Conservation (phyloP, 2,329 filamentous ascomycete species). For the Hirsutella rhossiliensis region DNA sequence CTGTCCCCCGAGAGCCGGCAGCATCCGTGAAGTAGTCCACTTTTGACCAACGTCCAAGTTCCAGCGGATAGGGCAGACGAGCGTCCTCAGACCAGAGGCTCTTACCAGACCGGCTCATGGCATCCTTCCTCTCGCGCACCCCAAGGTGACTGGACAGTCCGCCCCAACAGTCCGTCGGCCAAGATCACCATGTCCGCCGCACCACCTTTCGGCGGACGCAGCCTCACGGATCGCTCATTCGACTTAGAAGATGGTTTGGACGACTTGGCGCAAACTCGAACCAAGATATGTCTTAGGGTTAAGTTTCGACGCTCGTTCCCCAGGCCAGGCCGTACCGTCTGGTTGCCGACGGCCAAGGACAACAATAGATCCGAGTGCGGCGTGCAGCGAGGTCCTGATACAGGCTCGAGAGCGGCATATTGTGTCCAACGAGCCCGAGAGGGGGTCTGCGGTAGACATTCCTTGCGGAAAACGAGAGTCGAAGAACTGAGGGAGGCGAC, state of each 20-base stretch:
- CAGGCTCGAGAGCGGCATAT: conserved; percentile 52
- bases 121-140: conserved; percentile 45
- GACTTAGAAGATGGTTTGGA: conserved; percentile 55
- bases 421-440: conserved; percentile 22
- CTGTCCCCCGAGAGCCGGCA: conserved; percentile 8
- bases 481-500: conserved; percentile 71
- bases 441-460: conserved; percentile 43
- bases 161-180: conserved; percentile 33
- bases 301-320: conserved; percentile 75
- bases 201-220: conserved; percentile 39
- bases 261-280: conserved; percentile 65
- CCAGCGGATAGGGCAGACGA: conserved; percentile 63
- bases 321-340: conserved; percentile 28
- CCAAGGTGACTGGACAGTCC: conserved; percentile 45
- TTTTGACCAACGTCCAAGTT: conserved; percentile 40
- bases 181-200: conserved; percentile 16
- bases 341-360: conserved; percentile 21
- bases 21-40: conserved; percentile 24
- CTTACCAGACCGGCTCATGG: conserved; percentile 71
- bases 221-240: conserved; percentile 15
- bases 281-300: conserved; percentile 84
- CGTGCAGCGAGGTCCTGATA: conserved; percentile 37
- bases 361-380: conserved; percentile 32
- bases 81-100: conserved; percentile 56
- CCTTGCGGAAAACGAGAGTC: conserved; percentile 57